phyloP scores from a whole-genome alignment of 192 early-diverging fungal genomes.

The Nowakowskiella sp. region DNA sequence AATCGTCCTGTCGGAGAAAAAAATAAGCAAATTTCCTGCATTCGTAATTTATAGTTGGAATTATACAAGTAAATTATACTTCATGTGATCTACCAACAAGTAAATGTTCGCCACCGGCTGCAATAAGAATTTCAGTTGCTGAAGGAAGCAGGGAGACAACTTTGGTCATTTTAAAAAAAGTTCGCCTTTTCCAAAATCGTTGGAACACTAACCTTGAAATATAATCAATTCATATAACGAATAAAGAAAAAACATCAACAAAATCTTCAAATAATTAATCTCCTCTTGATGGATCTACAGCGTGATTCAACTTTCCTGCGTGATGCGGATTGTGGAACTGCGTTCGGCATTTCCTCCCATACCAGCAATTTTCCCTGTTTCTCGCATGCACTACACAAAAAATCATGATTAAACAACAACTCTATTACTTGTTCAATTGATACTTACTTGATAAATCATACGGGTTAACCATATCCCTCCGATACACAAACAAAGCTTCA shows the following conservation, averaged over 20 bases:
- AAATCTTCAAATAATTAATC: too few relatives aligned
- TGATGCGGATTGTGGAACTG: constrained; percentile 17
- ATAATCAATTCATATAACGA: too few relatives aligned
- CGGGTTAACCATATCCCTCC: constrained; percentile 14
- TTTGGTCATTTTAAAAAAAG: neutral
- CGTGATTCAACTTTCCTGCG: constrained; percentile 26
- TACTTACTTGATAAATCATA: neutral
- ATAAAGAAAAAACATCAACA: too few relatives aligned
- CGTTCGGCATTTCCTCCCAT: constrained; percentile 23
- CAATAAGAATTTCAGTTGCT: constrained; percentile 35
- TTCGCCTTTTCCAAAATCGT: too few relatives aligned
- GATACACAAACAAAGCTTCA: constrained; percentile 18
- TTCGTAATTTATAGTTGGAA: too few relatives aligned
- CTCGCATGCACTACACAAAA: too few relatives aligned
- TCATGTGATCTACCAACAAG: constrained; percentile 39
- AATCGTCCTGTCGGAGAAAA: constrained; percentile 36
- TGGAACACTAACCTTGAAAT: too few relatives aligned
- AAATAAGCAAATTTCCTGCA: too few relatives aligned
- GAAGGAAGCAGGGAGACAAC: constrained; percentile 35
- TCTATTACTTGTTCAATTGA: too few relatives aligned
- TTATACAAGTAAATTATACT: constrained; percentile 3
- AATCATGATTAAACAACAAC: too few relatives aligned
- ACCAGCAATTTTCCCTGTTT: constrained; percentile 23
- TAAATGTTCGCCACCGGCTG: constrained; percentile 23
- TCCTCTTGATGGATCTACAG: too few relatives aligned